Evolutionary conservation across 1,139 yeast genomes (phyloP).

Genomic region (Zygoascus sp.): DNA sequence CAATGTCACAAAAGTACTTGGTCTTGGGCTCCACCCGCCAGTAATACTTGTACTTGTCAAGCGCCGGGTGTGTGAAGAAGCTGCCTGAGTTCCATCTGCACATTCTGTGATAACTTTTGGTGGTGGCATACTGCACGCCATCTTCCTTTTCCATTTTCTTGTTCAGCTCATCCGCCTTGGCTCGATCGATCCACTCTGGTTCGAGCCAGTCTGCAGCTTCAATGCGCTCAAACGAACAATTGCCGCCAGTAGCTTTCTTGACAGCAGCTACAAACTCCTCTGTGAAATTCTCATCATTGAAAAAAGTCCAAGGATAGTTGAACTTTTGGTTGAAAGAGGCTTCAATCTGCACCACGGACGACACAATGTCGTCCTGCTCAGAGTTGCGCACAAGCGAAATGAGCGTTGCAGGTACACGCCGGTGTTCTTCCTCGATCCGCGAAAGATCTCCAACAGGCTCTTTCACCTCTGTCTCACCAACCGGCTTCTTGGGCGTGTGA

Average conservation of each 20-base stretch:
- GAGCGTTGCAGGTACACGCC: conserved; percentile 65
- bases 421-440: conserved; percentile 19
- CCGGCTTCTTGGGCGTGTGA: conserved; percentile 3
- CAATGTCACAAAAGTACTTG: conserved; percentile 57
- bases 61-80: conserved; percentile 59
- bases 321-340: conserved; percentile 61
- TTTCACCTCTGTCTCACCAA: conserved; percentile 14
- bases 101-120: conserved; percentile 71
- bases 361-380: conserved; percentile 48
- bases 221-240: conserved; percentile 55
- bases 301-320: conserved; percentile 79
- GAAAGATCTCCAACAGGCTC: conserved; percentile 31
- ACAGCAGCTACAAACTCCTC: conserved; percentile 56
- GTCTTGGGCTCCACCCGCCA: conserved; percentile 85
- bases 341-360: conserved; percentile 58
- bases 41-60: conserved; percentile 55
- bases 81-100: conserved; percentile 67
- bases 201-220: conserved; percentile 55
- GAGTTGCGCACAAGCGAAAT: conserved; percentile 64
- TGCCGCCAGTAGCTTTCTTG: conserved; percentile 47
- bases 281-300: conserved; percentile 74
- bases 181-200: conserved; percentile 52
- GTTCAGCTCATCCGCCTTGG: conserved; percentile 38
- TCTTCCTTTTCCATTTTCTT: conserved; percentile 42
- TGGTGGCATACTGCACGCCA: conserved; percentile 59